Conservation (phyloP, 106 monocot species). For the Allium sativum region DNA sequence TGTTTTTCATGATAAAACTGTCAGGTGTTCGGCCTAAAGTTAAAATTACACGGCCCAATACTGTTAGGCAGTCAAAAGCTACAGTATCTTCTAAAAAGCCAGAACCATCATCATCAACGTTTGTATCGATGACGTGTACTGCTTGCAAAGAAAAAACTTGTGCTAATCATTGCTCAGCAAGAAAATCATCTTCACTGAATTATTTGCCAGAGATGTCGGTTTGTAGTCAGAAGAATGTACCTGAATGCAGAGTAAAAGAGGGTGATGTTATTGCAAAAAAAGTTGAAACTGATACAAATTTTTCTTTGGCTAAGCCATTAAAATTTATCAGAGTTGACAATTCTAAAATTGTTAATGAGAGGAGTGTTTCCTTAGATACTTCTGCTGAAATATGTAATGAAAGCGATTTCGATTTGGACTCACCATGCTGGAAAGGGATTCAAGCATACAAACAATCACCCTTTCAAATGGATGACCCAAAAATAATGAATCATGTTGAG, state of each 20-base stretch:
- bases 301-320: conserved; percentile 6
- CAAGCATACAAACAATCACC: conserved; percentile 14
- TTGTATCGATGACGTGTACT: conserved; percentile 1
- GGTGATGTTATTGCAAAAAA: not conserved
- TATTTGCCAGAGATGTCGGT: not conserved
- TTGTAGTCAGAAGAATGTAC: not conserved
- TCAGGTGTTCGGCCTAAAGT: conserved; percentile 5
- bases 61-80: not conserved
- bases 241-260: not conserved
- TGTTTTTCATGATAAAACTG: not conserved
- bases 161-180: conserved; percentile 3
- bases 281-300: not conserved
- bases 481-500: not conserved
- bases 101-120: not conserved
- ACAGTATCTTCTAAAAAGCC: not conserved
- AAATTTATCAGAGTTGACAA: not conserved
- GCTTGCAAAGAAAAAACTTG: not conserved
- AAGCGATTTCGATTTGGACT: conserved; percentile 47
- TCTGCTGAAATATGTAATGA: conserved; percentile 16
- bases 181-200: conserved; percentile 1
- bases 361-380: not conserved
- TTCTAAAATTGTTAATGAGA: not conserved
- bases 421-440: conserved; percentile 74
- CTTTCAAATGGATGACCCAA: conserved; percentile 14
- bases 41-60: not conserved